Percentiles rank a stretch among this genome's conserved stretches.
Evolutionary conservation across 164 flowering plant species (phyloP).

Genomic region (Brasenia schreberi): DNA sequence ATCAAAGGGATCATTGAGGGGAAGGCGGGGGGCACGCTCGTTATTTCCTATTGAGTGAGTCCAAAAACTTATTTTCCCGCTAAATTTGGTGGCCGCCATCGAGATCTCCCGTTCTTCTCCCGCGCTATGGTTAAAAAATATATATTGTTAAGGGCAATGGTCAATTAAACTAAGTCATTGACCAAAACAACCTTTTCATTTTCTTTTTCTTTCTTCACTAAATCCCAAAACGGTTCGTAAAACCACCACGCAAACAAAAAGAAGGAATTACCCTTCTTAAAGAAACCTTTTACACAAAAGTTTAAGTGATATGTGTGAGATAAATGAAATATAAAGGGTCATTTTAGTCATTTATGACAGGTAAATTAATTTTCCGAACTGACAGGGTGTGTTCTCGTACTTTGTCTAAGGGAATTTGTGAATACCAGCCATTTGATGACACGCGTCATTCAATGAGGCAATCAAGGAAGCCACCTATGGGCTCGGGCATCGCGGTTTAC

Average conservation of each 20-base stretch:
- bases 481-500: not conserved
- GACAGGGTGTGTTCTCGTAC: not conserved
- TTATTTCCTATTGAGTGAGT: not conserved
- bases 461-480: not conserved
- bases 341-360: not conserved
- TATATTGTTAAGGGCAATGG: not conserved
- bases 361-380: not conserved
- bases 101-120: not conserved
- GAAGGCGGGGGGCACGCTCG: not conserved
- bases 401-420: too few species aligned
- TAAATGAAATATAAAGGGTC: not conserved
- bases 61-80: not conserved
- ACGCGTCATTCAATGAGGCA: not conserved
- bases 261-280: not conserved
- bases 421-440: not conserved
- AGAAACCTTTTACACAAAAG: not conserved
- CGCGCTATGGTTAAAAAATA: not conserved
- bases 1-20: not conserved
- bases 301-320: not conserved
- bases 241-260: not conserved
- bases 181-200: not conserved
- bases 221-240: not conserved
- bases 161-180: not conserved
- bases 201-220: not conserved
- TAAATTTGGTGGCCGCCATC: not conserved